Evolutionary conservation across 2,329 filamentous ascomycete species (phyloP), one percentile per base, ranked within the genome.

Genomic region (Colletotrichum caudatum): DNA sequence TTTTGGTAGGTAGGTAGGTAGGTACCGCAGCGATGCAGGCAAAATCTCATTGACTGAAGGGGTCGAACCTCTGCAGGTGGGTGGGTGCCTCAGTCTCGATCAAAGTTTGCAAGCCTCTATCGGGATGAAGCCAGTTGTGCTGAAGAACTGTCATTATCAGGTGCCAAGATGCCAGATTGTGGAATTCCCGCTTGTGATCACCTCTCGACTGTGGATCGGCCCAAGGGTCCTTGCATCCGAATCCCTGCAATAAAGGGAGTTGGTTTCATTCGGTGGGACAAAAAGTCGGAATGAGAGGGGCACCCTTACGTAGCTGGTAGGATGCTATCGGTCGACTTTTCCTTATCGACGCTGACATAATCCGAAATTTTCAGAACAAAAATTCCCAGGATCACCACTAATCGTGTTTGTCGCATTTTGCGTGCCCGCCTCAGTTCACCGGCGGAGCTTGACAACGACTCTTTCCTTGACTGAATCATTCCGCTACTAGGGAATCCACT

Each of bases 121-220:
- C 56, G 39, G 48, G 63, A 48, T 54, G 57, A 67, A 61, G 62
- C 63, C 39, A 60, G 46, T 48, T 26, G 39, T 69, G 53, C 46
- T 66, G 50, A 56, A 66, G 50, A 67, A 33, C 57, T 62, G 41
- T 67, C 64, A 61, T 48, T 65, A 70, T 70, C 68, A 62, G 68
- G 68, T 70, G 68, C 68, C 68, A 70, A 70, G 68, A 65, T 70
- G 68, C 68, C 68, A 70, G 64, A 65, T 51, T 50, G 56, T 66
- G 63, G 37, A 44, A 66, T 70, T 63, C 68, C 57, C 68, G 64
- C 41, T 64, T 67, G 46, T 69, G 66, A 69, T 69, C 46, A 48
- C 8, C 66, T 66, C 41, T 70, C 35, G 18, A 48, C 39, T 39
- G 57, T 66, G 64, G 68, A 70, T 67, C 68, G 57, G 29, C 56